Conservation (phyloP, 768 basidiomycete species). For the Lyophyllum semitale region DNA sequence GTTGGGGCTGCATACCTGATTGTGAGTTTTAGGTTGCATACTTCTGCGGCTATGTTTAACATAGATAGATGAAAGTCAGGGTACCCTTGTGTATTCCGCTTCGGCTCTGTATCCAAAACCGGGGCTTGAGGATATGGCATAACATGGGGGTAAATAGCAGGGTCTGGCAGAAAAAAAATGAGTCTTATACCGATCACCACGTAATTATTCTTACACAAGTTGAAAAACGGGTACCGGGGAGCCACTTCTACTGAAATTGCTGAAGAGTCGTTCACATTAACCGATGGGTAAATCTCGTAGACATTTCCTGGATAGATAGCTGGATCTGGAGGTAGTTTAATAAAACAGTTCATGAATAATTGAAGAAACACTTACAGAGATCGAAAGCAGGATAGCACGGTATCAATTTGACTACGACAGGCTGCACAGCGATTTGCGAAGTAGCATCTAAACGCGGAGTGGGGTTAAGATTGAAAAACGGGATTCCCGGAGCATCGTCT, state of each 20-base stretch:
- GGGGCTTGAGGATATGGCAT: conserved; percentile 1
- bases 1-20: neutral
- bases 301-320: conserved; percentile 40
- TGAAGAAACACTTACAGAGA: conserved; percentile 27
- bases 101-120: neutral
- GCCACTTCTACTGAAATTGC: neutral
- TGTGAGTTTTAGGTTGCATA: neutral
- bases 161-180: conserved; percentile 7
- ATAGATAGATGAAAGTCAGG: conserved; percentile 32
- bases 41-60: conserved; percentile 3
- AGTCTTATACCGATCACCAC: neutral
- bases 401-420: conserved; percentile 2
- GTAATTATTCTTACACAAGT: conserved; percentile 14
- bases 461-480: conserved; percentile 3
- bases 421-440: neutral
- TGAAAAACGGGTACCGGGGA: conserved; percentile 15
- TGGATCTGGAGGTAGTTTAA: conserved; percentile 10
- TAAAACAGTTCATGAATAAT: neutral
- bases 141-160: conserved; percentile 14
- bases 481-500: conserved; percentile 5
- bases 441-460: neutral
- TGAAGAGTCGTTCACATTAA: neutral
- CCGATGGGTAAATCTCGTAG: conserved; percentile 33
- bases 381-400: conserved; percentile 31
- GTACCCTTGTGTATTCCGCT: conserved; percentile 7